phyloP scores from a whole-genome alignment of 345 rosid genomes.

The Euphorbia lathyris region DNA sequence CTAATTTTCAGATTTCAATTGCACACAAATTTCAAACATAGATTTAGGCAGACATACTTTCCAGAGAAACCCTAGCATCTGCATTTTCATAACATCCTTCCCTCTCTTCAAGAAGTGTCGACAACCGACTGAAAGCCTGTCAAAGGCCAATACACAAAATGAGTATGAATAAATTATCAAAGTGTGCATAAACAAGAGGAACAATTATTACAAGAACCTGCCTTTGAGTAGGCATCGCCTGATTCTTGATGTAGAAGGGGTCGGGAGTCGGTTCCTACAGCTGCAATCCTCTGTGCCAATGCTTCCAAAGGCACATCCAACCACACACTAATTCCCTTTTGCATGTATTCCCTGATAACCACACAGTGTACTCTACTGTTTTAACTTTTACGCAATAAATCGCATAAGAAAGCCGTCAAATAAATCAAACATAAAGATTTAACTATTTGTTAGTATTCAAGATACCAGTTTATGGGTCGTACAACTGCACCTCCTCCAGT shows the following conservation, averaged over 20 bases:
- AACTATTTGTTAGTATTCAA: neutral
- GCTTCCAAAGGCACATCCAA: conserved; percentile 95
- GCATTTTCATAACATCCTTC: conserved; percentile 68
- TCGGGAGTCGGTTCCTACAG: conserved; percentile 85
- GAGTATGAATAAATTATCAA: neutral
- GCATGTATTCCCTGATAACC: conserved; percentile 69
- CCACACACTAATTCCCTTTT: conserved; percentile 82
- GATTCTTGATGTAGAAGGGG: conserved; percentile 76
- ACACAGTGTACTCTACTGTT: neutral
- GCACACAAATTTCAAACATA: neutral
- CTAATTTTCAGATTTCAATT: too few relatives aligned
- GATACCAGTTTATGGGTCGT: conserved; percentile 73
- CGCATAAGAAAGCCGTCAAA: neutral
- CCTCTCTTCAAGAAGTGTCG: conserved; percentile 70
- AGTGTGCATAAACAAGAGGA: neutral
- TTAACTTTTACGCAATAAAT: neutral
- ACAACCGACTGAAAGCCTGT: conserved; percentile 71
- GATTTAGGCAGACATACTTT: conserved; percentile 46
- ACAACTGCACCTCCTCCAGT: conserved; percentile 96
- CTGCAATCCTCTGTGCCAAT: conserved; percentile 83
- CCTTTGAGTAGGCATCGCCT: conserved; percentile 82
- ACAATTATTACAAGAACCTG: conserved; percentile 7
- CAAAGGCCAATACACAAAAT: neutral
- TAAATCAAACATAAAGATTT: neutral
- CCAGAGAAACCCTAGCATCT: conserved; percentile 72